Percentiles rank a stretch among this genome's conserved stretches.
Evolutionary conservation across 139 green algal genomes (phyloP).

Genomic region (Chlamydomonas sp.): DNA sequence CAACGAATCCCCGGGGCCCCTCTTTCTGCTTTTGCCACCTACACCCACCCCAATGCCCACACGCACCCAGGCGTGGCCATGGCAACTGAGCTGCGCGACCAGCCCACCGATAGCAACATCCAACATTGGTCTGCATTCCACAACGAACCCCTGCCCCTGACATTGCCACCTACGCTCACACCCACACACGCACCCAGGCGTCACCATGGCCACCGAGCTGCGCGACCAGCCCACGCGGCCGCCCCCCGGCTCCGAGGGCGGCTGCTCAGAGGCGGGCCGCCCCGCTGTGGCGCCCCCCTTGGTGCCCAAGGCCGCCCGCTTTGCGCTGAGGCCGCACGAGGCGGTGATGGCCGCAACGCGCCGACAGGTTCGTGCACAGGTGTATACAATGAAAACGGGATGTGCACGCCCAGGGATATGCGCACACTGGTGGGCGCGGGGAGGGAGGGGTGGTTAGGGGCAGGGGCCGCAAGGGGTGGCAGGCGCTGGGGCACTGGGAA

Average conservation of each 20-base stretch:
- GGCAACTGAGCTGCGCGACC: too few relatives aligned
- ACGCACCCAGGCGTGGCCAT: not conserved
- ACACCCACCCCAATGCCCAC: not conserved
- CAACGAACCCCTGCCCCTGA: too few relatives aligned
- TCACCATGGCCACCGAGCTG: constrained; percentile 21
- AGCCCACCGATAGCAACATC: too few relatives aligned
- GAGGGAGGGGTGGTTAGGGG: too few relatives aligned
- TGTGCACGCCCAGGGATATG: too few relatives aligned
- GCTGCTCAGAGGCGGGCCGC: constrained; percentile 8
- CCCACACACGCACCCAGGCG: not conserved
- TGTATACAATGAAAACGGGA: too few relatives aligned
- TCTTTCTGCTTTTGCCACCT: too few relatives aligned
- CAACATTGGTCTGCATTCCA: too few relatives aligned
- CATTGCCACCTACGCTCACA: not conserved
- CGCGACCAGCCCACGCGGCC: not conserved
- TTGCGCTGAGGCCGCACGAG: constrained; percentile 50
- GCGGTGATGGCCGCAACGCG: constrained; percentile 20
- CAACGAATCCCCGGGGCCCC: too few relatives aligned
- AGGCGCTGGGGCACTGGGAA: too few relatives aligned
- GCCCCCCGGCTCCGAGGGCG: not conserved
- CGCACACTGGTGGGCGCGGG: too few relatives aligned
- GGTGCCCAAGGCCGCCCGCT: constrained; percentile 23
- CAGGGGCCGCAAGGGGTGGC: too few relatives aligned
- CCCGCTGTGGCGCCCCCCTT: constrained; percentile 31
- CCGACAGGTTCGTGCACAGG: not conserved